phyloP scores from a whole-genome alignment of 257 asterid genomes.

The Solanum pennellii region DNA sequence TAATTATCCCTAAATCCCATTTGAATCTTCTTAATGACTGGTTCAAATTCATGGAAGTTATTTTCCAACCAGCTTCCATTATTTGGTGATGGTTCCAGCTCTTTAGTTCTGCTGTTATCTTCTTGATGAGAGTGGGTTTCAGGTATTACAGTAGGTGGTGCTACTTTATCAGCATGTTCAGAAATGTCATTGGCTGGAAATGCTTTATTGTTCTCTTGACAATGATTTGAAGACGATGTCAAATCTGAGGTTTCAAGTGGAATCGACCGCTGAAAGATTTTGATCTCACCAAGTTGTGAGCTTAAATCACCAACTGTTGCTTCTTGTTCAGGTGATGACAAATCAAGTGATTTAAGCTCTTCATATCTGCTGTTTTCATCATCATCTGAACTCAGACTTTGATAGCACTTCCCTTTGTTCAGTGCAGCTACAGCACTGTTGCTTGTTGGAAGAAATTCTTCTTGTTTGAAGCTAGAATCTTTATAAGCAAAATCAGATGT shows the following conservation, averaged over 20 bases:
- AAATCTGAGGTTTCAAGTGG: slow-evolving; percentile 9
- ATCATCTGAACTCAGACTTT: background rate
- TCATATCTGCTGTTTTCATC: slow-evolving; percentile 9
- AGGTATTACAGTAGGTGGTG: slow-evolving; percentile 11
- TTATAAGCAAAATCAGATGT: slow-evolving; percentile 5
- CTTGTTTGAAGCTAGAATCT: background rate
- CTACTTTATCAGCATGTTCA: slow-evolving; percentile 17
- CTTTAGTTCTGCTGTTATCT: slow-evolving; percentile 15
- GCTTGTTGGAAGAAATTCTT: background rate
- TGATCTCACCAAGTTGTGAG: slow-evolving; percentile 2
- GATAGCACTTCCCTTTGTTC: background rate
- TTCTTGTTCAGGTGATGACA: slow-evolving; percentile 2
- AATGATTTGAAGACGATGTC: slow-evolving; percentile 5
- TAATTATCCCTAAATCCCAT: slow-evolving; percentile 69
- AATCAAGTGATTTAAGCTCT: slow-evolving; percentile 10
- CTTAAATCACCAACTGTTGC: slow-evolving; percentile 8
- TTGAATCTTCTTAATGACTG: slow-evolving; percentile 53
- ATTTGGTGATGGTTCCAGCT: slow-evolving; percentile 16
- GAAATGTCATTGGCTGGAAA: slow-evolving; percentile 12
- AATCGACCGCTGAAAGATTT: background rate
- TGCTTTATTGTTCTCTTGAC: slow-evolving; percentile 4
- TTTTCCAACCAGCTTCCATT: slow-evolving; percentile 69
- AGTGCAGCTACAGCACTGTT: slow-evolving; percentile 8
- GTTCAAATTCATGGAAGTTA: slow-evolving; percentile 79
- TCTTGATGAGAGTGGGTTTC: slow-evolving; percentile 12